Percentiles rank a stretch among this genome's conserved stretches.
Conservation (phyloP, 352 stramenopile species). For the Phytophthora vignae region DNA sequence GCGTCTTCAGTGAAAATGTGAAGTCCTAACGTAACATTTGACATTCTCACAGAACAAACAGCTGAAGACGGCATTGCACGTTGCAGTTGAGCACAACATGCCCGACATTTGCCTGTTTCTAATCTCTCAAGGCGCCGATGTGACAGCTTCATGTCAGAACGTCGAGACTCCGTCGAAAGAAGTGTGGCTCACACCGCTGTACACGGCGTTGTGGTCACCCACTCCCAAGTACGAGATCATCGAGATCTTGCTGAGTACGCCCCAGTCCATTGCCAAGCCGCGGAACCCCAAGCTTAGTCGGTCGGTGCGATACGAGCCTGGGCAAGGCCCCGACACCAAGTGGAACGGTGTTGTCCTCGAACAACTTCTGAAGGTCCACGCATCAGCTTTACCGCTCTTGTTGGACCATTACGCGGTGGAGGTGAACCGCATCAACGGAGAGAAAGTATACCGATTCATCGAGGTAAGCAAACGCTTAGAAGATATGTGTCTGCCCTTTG, state of each 20-base stretch:
- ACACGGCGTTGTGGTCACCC: slow-evolving; percentile 49
- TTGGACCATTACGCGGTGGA: slow-evolving; percentile 57
- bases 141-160: slow-evolving; percentile 53
- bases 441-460: slow-evolving; percentile 53
- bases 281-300: slow-evolving; percentile 45
- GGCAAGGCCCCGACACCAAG: slow-evolving; percentile 37
- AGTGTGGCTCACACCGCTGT: slow-evolving; percentile 55
- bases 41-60: slow-evolving; percentile 45
- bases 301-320: slow-evolving; percentile 34
- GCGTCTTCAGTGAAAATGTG: too few relatives aligned
- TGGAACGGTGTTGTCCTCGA: slow-evolving; percentile 58
- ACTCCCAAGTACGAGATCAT: slow-evolving; percentile 53
- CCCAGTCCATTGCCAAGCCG: slow-evolving; percentile 52
- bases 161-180: slow-evolving; percentile 39
- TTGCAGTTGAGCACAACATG: slow-evolving; percentile 52
- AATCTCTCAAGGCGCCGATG: slow-evolving; percentile 49
- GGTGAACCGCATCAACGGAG: slow-evolving; percentile 60
- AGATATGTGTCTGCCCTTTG: not conserved
- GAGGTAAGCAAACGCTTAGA: slow-evolving; percentile 31
- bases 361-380: slow-evolving; percentile 50
- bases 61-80: slow-evolving; percentile 55
- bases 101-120: slow-evolving; percentile 50
- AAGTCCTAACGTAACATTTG: too few relatives aligned
- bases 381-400: slow-evolving; percentile 46
- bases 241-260: slow-evolving; percentile 55